These are phyloP conservation scores for Ascochyta fabae DNA, from an alignment of 2,329 filamentous ascomycete genomes.

Conservation along the genomic window DNA sequence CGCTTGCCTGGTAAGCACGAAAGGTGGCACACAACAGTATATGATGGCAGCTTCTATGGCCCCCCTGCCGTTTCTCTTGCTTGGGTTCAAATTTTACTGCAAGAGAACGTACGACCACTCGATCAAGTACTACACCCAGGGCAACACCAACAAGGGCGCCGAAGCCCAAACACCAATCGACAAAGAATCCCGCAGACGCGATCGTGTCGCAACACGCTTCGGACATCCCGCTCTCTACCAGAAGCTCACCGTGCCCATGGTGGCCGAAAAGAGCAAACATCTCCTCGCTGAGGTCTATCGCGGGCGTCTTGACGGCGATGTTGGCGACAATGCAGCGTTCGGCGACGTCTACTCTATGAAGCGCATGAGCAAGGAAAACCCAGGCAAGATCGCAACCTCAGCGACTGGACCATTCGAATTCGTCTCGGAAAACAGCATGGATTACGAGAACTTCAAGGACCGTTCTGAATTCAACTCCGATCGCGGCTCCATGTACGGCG, in stretches of 20 bases:
- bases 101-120: conserved; percentile 75
- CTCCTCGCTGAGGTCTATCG: conserved; percentile 85
- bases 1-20: conserved; percentile 75
- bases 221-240: conserved; percentile 88
- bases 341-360: conserved; percentile 83
- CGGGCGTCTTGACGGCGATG: conserved; percentile 73
- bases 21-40: conserved; percentile 55
- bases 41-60: conserved; percentile 71
- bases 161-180: conserved; percentile 52
- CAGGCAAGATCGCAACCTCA: conserved; percentile 57
- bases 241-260: conserved; percentile 92
- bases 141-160: conserved; percentile 60
- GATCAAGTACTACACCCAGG: conserved; percentile 79
- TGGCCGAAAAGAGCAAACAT: conserved; percentile 87
- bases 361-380: conserved; percentile 69
- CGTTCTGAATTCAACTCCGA: conserved; percentile 86
- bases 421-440: conserved; percentile 83
- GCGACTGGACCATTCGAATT: conserved; percentile 75
- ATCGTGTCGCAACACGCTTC: conserved; percentile 77
- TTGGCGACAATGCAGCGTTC: conserved; percentile 69
- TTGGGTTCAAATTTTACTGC: conserved; percentile 89
- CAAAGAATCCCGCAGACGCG: conserved; percentile 58
- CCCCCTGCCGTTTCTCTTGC: conserved; percentile 78
- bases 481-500: conserved; percentile 68
- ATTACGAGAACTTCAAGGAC: conserved; percentile 92